These are phyloP conservation scores for Gossypium turneri DNA, from an alignment of 345 rosid species.

Conservation along the genomic window DNA sequence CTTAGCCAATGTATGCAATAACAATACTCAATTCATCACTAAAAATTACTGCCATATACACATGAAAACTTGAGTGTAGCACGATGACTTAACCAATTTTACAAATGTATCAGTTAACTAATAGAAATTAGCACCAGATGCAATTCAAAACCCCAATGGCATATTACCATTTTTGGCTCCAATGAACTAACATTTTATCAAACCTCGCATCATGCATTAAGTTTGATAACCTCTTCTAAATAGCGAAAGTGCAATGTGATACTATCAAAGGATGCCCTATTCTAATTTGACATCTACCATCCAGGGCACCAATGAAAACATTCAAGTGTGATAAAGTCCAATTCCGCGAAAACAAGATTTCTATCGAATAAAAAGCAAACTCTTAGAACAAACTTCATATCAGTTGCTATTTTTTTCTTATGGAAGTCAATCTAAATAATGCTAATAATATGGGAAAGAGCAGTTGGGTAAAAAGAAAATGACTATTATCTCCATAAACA, in stretches of 20 bases:
- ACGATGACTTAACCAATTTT: neutral
- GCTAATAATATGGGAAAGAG: neutral
- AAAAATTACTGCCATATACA: neutral
- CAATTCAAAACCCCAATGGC: neutral
- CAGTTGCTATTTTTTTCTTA: neutral
- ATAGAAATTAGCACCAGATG: neutral
- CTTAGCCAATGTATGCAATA: neutral
- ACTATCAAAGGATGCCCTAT: neutral
- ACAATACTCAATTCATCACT: neutral
- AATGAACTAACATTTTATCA: neutral
- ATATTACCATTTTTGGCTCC: neutral
- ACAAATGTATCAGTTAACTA: neutral
- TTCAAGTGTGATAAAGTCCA: neutral
- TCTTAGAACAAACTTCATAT: neutral
- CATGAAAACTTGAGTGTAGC: neutral
- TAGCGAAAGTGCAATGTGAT: neutral
- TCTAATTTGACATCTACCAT: neutral
- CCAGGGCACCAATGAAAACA: neutral
- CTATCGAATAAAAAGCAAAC: neutral
- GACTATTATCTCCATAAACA: neutral
- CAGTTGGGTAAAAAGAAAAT: neutral
- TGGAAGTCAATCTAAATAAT: conserved; percentile 3
- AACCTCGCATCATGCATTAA: neutral
- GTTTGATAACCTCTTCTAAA: neutral
- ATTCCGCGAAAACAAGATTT: neutral